These are phyloP conservation scores for Colletotrichum euphorbiae DNA, from an alignment of 2,329 filamentous ascomycete genomes.

Conservation along the genomic window DNA sequence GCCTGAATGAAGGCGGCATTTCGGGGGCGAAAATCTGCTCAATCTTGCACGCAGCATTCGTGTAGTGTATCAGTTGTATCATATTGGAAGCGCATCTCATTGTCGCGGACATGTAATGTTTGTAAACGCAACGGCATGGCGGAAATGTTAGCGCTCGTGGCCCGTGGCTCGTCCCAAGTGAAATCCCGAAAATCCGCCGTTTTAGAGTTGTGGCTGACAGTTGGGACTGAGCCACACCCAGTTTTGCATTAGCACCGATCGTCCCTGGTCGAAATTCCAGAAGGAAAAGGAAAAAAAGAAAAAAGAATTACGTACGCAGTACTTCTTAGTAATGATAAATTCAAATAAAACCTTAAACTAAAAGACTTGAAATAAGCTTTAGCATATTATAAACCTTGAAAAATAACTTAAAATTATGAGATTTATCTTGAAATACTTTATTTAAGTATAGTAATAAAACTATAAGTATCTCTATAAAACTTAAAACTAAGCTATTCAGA, in stretches of 20 bases:
- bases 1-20: not conserved
- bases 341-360: too few species aligned
- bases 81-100: not conserved
- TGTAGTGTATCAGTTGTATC: too few species aligned
- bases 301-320: too few species aligned
- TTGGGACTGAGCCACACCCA: slow-evolving; percentile 36
- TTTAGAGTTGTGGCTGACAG: slow-evolving; percentile 40
- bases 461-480: too few species aligned
- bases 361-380: too few species aligned
- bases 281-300: not conserved
- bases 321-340: too few species aligned
- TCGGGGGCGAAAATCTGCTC: not conserved
- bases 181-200: slow-evolving; percentile 31
- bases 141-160: not conserved
- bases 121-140: slow-evolving; percentile 9
- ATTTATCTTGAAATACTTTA: too few species aligned
- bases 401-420: too few species aligned
- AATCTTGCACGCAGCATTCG: not conserved
- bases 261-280: slow-evolving; percentile 28
- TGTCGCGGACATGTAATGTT: not conserved
- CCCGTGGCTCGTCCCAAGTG: slow-evolving; percentile 14
- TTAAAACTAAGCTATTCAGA: too few species aligned
- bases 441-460: too few species aligned
- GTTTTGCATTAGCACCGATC: slow-evolving; percentile 39
- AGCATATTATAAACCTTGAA: too few species aligned